Evolutionary conservation across 805 yeast species (phyloP).

Genomic region (Starmerella potacharoeniae): DNA sequence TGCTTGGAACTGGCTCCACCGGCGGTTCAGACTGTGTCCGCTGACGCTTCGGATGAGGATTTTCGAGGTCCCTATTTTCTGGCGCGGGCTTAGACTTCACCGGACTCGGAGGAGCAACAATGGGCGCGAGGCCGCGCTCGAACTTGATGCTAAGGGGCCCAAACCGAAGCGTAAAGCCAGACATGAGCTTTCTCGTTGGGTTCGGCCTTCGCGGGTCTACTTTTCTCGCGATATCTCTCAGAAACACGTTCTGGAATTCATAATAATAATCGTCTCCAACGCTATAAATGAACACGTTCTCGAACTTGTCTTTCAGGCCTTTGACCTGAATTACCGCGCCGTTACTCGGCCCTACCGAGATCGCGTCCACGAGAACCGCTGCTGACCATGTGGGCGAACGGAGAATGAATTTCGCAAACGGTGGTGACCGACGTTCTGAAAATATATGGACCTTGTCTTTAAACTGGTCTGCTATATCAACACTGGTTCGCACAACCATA

Average conservation of each 20-base stretch:
- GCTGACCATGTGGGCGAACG: neutral
- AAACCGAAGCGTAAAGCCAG: neutral
- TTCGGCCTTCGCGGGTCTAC: neutral
- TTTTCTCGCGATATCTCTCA: neutral
- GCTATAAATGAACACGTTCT: neutral
- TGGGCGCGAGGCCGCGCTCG: neutral
- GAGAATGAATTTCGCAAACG: neutral
- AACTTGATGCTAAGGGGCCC: neutral
- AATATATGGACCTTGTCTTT: neutral
- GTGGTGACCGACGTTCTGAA: neutral
- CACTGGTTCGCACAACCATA: neutral
- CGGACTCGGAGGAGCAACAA: neutral
- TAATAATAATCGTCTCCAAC: slow-evolving; percentile 1
- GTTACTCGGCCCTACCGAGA: neutral
- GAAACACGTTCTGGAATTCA: neutral
- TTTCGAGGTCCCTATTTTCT: neutral
- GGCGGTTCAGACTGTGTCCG: neutral
- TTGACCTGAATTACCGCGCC: neutral
- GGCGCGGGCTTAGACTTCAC: neutral
- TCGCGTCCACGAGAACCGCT: slow-evolving; percentile 1
- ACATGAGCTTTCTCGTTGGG: neutral
- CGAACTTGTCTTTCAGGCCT: neutral
- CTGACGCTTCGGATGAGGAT: neutral
- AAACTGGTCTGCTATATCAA: neutral
- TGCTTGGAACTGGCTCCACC: neutral